Conservation (phyloP, 768 basidiomycete species). For the Trametes cubensis region DNA sequence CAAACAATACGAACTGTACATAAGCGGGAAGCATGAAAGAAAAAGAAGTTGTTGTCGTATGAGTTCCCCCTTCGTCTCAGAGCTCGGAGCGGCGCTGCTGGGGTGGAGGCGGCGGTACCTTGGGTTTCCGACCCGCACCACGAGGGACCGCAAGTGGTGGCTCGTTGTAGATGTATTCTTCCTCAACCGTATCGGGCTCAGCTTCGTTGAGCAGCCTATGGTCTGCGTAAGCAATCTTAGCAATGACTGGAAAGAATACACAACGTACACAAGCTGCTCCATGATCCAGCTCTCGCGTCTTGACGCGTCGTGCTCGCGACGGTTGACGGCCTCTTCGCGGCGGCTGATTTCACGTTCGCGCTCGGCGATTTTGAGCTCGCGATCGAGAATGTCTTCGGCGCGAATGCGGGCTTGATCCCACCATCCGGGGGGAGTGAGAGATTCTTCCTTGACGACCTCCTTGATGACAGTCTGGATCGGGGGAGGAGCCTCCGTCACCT, state of each 20-base stretch:
- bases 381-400: constrained; percentile 79
- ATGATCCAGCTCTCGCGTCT: constrained; percentile 90
- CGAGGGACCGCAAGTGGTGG: constrained; percentile 48
- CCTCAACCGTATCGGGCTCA: constrained; percentile 65
- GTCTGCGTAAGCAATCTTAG: neutral
- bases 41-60: constrained; percentile 44
- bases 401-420: constrained; percentile 66
- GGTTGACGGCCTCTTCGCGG: constrained; percentile 83
- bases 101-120: constrained; percentile 78
- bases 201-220: constrained; percentile 65
- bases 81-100: constrained; percentile 86
- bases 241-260: no score
- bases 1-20: constrained; percentile 67
- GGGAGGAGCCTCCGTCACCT: constrained; percentile 55
- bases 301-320: constrained; percentile 83
- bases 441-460: constrained; percentile 83
- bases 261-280: constrained; percentile 84
- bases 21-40: constrained; percentile 36
- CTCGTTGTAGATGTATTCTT: constrained; percentile 68
- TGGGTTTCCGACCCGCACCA: constrained; percentile 73
- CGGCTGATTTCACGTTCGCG: constrained; percentile 85
- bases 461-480: constrained; percentile 83
- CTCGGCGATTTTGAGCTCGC: constrained; percentile 83
- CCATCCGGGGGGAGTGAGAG: constrained; percentile 81
- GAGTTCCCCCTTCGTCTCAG: constrained; percentile 87